A percentile compares a stretch with the other conserved stretches of the same genome.
These are phyloP conservation scores for Colletotrichum orbiculare DNA, from an alignment of 2,329 filamentous ascomycete species.

Conservation along the genomic window DNA sequence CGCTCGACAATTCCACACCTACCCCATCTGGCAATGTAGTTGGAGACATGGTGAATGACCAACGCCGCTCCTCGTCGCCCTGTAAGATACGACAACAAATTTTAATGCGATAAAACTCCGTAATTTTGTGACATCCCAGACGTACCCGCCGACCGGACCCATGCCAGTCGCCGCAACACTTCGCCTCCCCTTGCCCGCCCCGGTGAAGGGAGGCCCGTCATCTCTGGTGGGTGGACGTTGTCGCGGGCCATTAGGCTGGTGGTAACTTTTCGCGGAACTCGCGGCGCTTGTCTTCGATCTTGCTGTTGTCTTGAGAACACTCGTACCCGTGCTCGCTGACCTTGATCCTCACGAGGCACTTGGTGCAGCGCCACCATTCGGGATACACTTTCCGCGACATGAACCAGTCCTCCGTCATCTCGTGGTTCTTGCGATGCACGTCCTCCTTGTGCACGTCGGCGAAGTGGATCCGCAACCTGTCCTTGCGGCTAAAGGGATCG, in stretches of 20 bases:
- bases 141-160: no score
- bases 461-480: constrained; percentile 68
- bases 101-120: no score
- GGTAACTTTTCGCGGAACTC: constrained; percentile 35
- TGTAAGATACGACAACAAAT: no score
- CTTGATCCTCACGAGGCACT: constrained; percentile 60
- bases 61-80: background rate
- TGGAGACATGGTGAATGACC: no score
- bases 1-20: no score
- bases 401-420: constrained; percentile 51
- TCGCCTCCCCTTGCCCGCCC: background rate
- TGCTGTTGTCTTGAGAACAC: constrained; percentile 48
- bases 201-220: background rate
- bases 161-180: no score
- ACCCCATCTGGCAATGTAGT: no score
- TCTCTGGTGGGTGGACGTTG: background rate
- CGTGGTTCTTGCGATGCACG: constrained; percentile 56
- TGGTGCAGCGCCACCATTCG: constrained; percentile 66
- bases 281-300: constrained; percentile 36
- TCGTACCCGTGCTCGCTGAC: constrained; percentile 54
- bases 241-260: background rate
- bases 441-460: constrained; percentile 67
- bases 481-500: constrained; percentile 62
- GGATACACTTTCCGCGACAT: constrained; percentile 51
- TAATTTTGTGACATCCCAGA: no score